Conservation (phyloP, 139 green algal species). For the Chlorella ohadii region DNA sequence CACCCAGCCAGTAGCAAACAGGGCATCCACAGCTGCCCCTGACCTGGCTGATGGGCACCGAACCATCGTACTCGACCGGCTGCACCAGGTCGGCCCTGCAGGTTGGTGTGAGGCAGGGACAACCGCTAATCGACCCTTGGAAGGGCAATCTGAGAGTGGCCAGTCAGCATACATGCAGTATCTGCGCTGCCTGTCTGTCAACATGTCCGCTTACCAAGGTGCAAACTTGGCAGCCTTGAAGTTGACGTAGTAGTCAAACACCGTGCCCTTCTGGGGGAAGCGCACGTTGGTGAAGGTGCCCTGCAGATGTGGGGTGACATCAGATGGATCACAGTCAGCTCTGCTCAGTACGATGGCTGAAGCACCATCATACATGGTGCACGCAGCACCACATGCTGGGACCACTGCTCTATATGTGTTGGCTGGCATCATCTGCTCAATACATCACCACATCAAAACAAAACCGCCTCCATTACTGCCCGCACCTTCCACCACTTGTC, state of each 20-base stretch:
- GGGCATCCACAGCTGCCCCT: not conserved
- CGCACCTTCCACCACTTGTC: conserved; percentile 92
- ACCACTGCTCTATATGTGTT: no score
- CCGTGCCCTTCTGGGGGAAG: conserved; percentile 84
- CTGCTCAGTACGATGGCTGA: no score
- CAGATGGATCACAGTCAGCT: no score
- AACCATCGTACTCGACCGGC: conserved; percentile 77
- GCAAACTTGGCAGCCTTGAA: conserved; percentile 87
- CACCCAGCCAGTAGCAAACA: not conserved
- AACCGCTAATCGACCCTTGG: no score
- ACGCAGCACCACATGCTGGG: no score
- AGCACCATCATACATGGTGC: no score
- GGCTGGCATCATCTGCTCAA: no score
- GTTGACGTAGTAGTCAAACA: conserved; percentile 93
- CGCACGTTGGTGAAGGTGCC: conserved; percentile 81
- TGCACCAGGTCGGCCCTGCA: conserved; percentile 71
- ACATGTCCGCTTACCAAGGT: conserved; percentile 68
- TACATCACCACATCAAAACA: no score
- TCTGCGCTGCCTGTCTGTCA: not conserved
- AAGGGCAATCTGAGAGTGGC: no score
- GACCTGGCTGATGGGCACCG: conserved; percentile 56
- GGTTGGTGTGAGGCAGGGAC: not conserved
- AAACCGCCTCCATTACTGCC: no score
- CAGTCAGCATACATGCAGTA: no score
- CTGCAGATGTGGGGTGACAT: not conserved